These are phyloP conservation scores for Pharus latifolius DNA, from an alignment of 176 grass and related monocot genomes.

Conservation along the genomic window DNA sequence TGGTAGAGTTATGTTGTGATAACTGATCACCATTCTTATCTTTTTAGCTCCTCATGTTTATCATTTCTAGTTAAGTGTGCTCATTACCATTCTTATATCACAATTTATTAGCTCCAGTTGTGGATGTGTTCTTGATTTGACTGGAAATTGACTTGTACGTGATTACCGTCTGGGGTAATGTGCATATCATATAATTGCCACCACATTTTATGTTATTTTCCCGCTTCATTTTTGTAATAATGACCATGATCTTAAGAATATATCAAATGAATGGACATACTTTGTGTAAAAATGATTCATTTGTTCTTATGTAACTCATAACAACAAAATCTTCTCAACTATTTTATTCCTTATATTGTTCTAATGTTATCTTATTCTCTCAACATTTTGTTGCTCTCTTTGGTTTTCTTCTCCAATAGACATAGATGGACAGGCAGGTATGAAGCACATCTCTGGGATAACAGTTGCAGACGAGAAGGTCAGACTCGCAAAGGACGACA, in stretches of 20 bases:
- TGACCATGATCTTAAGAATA: too few relatives aligned
- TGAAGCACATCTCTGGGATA: conserved; percentile 82
- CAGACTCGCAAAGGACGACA: conserved; percentile 71
- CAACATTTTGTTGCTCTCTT: too few relatives aligned
- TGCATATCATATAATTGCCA: too few relatives aligned
- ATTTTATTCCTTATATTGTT: too few relatives aligned
- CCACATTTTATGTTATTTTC: too few relatives aligned
- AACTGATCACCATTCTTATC: not conserved
- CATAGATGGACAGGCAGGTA: conserved; percentile 85
- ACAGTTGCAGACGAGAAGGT: conserved; percentile 75
- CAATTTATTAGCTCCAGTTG: not conserved
- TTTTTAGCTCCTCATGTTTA: not conserved
- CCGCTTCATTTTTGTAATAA: too few relatives aligned
- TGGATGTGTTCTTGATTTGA: not conserved
- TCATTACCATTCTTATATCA: not conserved
- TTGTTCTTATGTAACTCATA: too few relatives aligned
- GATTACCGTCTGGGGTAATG: too few relatives aligned
- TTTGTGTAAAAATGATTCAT: too few relatives aligned
- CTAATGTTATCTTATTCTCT: not conserved
- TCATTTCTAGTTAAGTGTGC: not conserved
- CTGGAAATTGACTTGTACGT: not conserved
- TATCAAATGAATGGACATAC: too few relatives aligned
- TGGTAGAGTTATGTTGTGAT: not conserved
- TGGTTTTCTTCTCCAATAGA: conserved; percentile 19
- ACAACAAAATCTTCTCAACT: too few relatives aligned